A percentile compares a stretch with the other conserved stretches of the same genome.
Conservation (phyloP, 306 rosid species). For the Begonia masoniana region DNA sequence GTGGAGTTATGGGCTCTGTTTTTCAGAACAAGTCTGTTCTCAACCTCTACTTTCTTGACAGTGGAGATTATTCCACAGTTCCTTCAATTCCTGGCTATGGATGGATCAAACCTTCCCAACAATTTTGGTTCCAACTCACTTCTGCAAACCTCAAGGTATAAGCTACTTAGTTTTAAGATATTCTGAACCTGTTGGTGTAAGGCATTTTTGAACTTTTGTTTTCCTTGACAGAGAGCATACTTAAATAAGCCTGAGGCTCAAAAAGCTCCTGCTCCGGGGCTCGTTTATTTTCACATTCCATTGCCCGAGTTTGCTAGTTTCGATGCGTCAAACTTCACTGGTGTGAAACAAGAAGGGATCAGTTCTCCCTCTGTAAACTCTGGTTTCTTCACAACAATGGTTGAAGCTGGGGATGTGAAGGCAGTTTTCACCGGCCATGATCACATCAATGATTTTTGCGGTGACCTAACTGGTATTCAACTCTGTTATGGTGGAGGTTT, state of each 20-base stretch:
- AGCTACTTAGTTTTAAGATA: too few species aligned
- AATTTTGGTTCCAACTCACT: slow-evolving; percentile 65
- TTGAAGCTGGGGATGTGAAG: slow-evolving; percentile 78
- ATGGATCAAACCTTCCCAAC: slow-evolving; percentile 94
- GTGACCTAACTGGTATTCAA: slow-evolving; percentile 42
- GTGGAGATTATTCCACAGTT: slow-evolving; percentile 82
- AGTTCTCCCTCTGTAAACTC: slow-evolving; percentile 86
- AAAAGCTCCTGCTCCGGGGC: slow-evolving; percentile 70
- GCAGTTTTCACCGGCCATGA: slow-evolving; percentile 86
- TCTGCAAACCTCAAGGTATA: slow-evolving; percentile 60
- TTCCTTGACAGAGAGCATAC: slow-evolving; percentile 45
- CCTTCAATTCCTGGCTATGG: slow-evolving; percentile 54
- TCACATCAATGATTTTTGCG: slow-evolving; percentile 88
- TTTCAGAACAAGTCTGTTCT: slow-evolving; percentile 78
- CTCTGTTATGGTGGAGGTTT: slow-evolving; percentile 91
- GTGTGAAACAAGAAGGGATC: slow-evolving; percentile 58
- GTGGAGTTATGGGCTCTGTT: slow-evolving; percentile 51
- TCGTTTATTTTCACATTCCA: slow-evolving; percentile 86
- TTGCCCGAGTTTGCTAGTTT: slow-evolving; percentile 64
- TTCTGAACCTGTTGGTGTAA: too few species aligned
- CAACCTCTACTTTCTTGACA: slow-evolving; percentile 83
- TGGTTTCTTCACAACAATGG: slow-evolving; percentile 84
- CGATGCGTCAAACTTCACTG: slow-evolving; percentile 57
- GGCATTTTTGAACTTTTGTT: not conserved
- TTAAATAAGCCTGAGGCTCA: slow-evolving; percentile 39